Evolutionary conservation across 805 yeast genomes (phyloP).

Genomic region (Ogataea angusta): DNA sequence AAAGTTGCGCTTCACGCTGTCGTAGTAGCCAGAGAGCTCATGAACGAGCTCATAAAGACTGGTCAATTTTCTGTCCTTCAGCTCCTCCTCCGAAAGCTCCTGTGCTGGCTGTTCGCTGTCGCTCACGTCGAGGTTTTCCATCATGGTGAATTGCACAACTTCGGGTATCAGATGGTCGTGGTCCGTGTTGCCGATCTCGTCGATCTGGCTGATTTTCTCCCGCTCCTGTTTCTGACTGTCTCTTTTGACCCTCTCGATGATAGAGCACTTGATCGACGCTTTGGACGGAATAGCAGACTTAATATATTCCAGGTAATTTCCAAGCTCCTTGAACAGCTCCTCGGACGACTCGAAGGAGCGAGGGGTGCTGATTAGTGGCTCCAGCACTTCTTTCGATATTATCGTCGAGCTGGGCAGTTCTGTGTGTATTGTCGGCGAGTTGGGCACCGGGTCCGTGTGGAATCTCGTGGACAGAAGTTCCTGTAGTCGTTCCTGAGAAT

Average conservation of each 20-base stretch:
- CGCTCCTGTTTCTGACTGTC: conserved; percentile 17
- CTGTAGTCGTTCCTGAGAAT: conserved; percentile 1
- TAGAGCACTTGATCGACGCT: conserved; percentile 12
- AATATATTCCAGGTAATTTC: conserved; percentile 11
- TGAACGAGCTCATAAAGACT: conserved; percentile 4
- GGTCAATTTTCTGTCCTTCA: conserved; percentile 5
- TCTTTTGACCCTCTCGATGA: conserved; percentile 18
- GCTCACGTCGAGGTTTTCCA: conserved; percentile 26
- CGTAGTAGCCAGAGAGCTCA: conserved; percentile 9
- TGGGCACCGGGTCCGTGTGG: conserved; percentile 7
- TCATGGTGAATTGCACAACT: conserved; percentile 25
- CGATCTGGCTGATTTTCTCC: background rate
- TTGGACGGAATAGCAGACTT: conserved; percentile 16
- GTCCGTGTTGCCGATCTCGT: background rate
- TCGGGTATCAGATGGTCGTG: conserved; percentile 19
- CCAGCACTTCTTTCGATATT: conserved; percentile 12
- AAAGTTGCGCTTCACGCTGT: conserved; percentile 8
- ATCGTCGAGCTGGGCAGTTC: conserved; percentile 10
- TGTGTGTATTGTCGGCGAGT: conserved; percentile 8
- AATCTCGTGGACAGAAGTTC: conserved; percentile 5
- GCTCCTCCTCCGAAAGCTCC: conserved; percentile 3
- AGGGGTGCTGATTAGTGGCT: conserved; percentile 10
- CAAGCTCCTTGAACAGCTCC: conserved; percentile 15
- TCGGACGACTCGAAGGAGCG: conserved; percentile 14
- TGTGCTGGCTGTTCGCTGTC: conserved; percentile 10